These are phyloP conservation scores for Euclidium syriacum DNA, from an alignment of 345 rosid species.

Conservation along the genomic window DNA sequence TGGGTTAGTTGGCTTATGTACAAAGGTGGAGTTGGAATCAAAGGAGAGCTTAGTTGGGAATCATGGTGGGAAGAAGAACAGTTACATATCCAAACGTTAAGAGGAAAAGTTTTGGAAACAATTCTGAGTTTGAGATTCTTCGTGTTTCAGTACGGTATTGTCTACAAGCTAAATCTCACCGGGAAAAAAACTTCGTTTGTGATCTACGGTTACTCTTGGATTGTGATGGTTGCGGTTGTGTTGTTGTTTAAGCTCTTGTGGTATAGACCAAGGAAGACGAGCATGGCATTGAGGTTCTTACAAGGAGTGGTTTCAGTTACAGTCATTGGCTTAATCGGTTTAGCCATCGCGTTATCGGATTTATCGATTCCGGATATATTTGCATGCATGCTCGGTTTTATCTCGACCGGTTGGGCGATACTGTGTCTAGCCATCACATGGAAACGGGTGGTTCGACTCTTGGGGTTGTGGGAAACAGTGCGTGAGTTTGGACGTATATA, in stretches of 20 bases:
- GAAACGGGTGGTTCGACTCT: conserved; percentile 50
- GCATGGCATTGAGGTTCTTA: conserved; percentile 61
- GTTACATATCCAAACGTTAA: conserved; percentile 92
- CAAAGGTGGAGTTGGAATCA: conserved; percentile 98
- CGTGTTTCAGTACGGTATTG: conserved; percentile 89
- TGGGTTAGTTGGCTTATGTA: conserved; percentile 97
- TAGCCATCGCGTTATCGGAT: conserved; percentile 50
- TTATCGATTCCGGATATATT: conserved; percentile 75
- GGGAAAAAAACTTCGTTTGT: conserved; percentile 61
- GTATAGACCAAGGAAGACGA: conserved; percentile 68
- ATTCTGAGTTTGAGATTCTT: conserved; percentile 83
- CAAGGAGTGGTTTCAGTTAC: conserved; percentile 76
- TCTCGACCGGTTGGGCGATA: conserved; percentile 90
- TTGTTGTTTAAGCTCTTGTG: conserved; percentile 77
- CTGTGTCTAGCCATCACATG: conserved; percentile 77
- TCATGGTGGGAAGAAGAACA: conserved; percentile 99
- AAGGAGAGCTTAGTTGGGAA: conserved; percentile 98
- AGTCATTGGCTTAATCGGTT: conserved; percentile 55
- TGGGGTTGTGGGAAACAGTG: conserved; percentile 87
- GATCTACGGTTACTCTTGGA: conserved; percentile 95
- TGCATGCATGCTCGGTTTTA: conserved; percentile 78
- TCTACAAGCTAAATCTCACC: conserved; percentile 85
- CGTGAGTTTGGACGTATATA: conserved; percentile 87
- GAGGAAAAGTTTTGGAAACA: conserved; percentile 92
- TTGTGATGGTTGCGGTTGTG: conserved; percentile 56